These are phyloP conservation scores for Pichia insulana DNA, from an alignment of 805 yeast genomes.

Conservation along the genomic window DNA sequence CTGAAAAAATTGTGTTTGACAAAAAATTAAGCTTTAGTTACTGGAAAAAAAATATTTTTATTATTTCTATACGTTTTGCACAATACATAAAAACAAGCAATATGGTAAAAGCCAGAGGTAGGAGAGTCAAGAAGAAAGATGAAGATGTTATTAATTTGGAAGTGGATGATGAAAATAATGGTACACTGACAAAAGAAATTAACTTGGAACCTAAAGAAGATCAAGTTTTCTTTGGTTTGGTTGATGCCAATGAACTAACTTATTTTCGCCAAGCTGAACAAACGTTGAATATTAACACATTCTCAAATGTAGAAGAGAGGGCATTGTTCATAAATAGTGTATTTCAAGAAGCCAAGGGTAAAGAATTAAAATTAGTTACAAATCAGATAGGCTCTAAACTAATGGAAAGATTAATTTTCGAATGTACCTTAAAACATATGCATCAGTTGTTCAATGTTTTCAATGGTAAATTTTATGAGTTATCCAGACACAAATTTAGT, in stretches of 20 bases:
- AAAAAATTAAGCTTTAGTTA: too few species aligned
- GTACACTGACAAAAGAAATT: not conserved
- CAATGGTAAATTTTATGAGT: constrained; percentile 62
- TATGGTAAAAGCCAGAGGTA: constrained; percentile 29
- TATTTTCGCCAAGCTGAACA: constrained; percentile 92
- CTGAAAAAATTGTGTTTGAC: too few species aligned
- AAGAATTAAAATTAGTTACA: constrained; percentile 85
- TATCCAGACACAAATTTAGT: constrained; percentile 81
- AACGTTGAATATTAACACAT: constrained; percentile 71
- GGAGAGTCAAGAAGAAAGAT: constrained; percentile 20
- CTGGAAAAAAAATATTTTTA: too few species aligned
- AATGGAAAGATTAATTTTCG: constrained; percentile 74
- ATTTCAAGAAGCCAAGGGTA: constrained; percentile 78
- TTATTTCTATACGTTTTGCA: not conserved
- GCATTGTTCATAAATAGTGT: constrained; percentile 66
- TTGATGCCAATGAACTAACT: constrained; percentile 76
- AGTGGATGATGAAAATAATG: not conserved
- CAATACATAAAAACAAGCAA: not conserved
- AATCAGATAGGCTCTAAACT: constrained; percentile 92
- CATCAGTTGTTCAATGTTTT: constrained; percentile 58
- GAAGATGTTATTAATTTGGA: constrained; percentile 1
- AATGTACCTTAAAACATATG: constrained; percentile 56
- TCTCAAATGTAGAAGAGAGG: constrained; percentile 65
- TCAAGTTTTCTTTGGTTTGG: constrained; percentile 70
- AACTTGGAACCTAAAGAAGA: constrained; percentile 11